phyloP scores from a whole-genome alignment of 345 rosid genomes.

The Sapria himalayana region DNA sequence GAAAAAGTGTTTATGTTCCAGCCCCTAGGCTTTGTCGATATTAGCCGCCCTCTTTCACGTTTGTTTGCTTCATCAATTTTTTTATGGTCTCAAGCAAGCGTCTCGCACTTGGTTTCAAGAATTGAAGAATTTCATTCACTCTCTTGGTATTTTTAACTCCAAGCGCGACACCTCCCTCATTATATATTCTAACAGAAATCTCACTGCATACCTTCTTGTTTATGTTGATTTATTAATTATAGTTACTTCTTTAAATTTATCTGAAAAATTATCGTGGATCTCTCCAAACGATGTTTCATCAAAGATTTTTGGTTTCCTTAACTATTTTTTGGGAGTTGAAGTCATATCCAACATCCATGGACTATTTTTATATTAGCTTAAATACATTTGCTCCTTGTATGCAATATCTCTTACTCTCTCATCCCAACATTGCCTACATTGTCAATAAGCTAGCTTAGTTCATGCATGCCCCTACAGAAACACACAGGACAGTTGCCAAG shows the following conservation, averaged over 20 bases:
- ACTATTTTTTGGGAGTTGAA: neutral
- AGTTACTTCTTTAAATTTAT: neutral
- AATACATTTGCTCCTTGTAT: neutral
- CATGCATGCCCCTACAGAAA: neutral
- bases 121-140: neutral
- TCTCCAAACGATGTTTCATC: neutral
- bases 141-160: neutral
- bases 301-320: neutral
- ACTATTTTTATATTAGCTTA: neutral
- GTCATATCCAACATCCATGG: neutral
- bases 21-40: neutral
- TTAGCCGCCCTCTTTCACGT: neutral
- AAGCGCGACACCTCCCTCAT: neutral
- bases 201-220: no score
- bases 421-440: neutral
- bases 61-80: neutral
- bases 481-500: neutral
- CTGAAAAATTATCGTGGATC: neutral
- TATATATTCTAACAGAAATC: neutral
- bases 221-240: no score
- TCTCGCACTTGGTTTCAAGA: neutral
- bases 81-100: neutral
- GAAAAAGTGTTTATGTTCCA: neutral
- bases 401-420: neutral
- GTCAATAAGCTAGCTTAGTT: neutral